Evolutionary conservation across 2,329 filamentous ascomycete species (phyloP).

Genomic region (Tolypocladium endophyticum): DNA sequence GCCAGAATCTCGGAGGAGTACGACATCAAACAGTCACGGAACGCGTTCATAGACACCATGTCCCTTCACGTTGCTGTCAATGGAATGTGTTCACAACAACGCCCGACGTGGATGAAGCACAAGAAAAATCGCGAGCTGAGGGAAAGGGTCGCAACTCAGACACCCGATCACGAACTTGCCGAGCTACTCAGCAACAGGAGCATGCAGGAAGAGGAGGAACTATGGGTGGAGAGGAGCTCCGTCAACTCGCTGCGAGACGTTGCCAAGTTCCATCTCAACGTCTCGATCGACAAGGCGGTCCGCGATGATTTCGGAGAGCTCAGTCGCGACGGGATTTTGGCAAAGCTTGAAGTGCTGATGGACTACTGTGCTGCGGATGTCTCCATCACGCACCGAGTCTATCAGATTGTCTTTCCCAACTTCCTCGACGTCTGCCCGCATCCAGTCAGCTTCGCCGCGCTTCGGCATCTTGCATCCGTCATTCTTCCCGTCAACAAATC

Average conservation of each 20-base stretch:
- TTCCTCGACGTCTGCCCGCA: constrained; percentile 89
- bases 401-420: constrained; percentile 81
- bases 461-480: constrained; percentile 86
- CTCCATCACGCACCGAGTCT: constrained; percentile 85
- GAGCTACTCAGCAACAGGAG: constrained; percentile 57
- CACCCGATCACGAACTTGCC: constrained; percentile 60
- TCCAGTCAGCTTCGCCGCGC: constrained; percentile 90
- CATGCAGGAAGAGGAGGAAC: constrained; percentile 79
- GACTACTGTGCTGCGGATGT: constrained; percentile 96
- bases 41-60: constrained; percentile 93
- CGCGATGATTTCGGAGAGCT: constrained; percentile 81
- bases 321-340: constrained; percentile 58
- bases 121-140: constrained; percentile 79
- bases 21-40: constrained; percentile 67
- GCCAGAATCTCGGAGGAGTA: constrained; percentile 88
- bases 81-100: constrained; percentile 94
- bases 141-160: constrained; percentile 66
- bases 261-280: constrained; percentile 87
- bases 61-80: constrained; percentile 95
- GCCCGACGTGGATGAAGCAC: constrained; percentile 95
- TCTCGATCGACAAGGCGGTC: constrained; percentile 81
- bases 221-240: constrained; percentile 92
- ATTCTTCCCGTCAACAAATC: constrained; percentile 82
- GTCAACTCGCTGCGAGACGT: constrained; percentile 93
- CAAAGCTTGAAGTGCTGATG: constrained; percentile 69